These are phyloP conservation scores for Flaveria sonorensis DNA, from an alignment of 129 eudicot genomes.

Conservation along the genomic window DNA sequence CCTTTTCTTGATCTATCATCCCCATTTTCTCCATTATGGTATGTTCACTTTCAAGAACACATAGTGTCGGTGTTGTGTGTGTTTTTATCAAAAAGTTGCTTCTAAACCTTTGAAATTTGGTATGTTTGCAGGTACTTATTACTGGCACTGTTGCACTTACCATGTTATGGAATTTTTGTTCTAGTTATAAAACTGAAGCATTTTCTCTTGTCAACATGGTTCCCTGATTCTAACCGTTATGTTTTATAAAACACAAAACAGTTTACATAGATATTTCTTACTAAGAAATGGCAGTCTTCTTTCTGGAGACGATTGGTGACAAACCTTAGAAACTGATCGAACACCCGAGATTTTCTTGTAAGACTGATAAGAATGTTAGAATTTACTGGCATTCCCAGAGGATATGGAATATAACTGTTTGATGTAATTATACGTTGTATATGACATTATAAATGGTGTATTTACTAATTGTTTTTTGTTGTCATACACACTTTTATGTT, in stretches of 20 bases:
- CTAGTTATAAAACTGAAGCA: conserved; percentile 74
- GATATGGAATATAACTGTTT: conserved; percentile 28
- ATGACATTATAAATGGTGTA: conserved; percentile 17
- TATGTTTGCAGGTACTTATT: conserved; percentile 67
- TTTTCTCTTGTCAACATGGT: conserved; percentile 52
- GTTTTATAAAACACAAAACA: conserved; percentile 18
- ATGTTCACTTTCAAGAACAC: conserved; percentile 30
- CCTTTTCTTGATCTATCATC: conserved; percentile 91
- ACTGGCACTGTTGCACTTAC: conserved; percentile 79
- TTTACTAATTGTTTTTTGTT: neutral
- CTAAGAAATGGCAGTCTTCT: conserved; percentile 5
- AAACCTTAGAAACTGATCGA: conserved; percentile 18
- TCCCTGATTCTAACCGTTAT: conserved; percentile 62
- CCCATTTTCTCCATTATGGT: conserved; percentile 85
- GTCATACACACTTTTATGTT: neutral
- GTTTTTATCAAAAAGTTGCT: neutral
- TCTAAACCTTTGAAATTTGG: conserved; percentile 10
- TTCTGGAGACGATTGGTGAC: neutral
- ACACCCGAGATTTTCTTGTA: conserved; percentile 30
- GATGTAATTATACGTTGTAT: conserved; percentile 31
- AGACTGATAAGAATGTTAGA: conserved; percentile 32
- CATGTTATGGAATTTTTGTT: conserved; percentile 78
- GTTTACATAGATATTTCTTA: neutral
- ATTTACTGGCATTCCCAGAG: conserved; percentile 21
- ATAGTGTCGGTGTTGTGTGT: conserved; percentile 23